phyloP scores from a whole-genome alignment of 2,329 filamentous ascomycete species.

The Rhynchosporium agropyri region DNA sequence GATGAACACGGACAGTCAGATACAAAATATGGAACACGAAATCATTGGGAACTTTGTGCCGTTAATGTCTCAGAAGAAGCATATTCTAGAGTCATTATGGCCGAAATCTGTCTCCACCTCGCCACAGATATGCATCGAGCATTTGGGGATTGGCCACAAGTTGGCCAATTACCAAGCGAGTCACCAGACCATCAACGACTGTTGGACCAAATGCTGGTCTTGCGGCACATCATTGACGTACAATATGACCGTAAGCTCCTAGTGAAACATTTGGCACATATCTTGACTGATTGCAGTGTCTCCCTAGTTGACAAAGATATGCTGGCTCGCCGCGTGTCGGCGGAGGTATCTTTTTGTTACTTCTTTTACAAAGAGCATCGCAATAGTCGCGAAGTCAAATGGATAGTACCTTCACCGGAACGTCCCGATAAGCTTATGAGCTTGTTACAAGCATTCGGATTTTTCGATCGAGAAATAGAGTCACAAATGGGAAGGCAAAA shows the following conservation, averaged over 20 bases:
- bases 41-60: conserved; percentile 1
- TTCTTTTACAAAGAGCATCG: background rate
- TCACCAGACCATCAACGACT: background rate
- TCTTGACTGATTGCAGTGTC: background rate
- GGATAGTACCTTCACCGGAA: background rate
- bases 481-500: background rate
- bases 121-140: background rate
- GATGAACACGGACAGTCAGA: background rate
- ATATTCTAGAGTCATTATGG: conserved; percentile 6
- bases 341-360: background rate
- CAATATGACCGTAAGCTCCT: background rate
- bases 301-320: background rate
- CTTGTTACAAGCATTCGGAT: background rate
- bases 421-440: background rate
- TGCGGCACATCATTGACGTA: background rate
- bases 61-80: background rate
- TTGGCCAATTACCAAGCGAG: background rate
- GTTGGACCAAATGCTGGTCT: background rate
- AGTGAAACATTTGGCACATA: background rate
- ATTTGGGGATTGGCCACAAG: background rate
- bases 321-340: background rate
- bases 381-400: background rate
- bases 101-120: background rate
- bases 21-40: background rate
- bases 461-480: background rate